Base-by-base conservation (phyloP, 768 basidiomycete genomes). In the Naganishia vaughanmartiniae region DNA sequence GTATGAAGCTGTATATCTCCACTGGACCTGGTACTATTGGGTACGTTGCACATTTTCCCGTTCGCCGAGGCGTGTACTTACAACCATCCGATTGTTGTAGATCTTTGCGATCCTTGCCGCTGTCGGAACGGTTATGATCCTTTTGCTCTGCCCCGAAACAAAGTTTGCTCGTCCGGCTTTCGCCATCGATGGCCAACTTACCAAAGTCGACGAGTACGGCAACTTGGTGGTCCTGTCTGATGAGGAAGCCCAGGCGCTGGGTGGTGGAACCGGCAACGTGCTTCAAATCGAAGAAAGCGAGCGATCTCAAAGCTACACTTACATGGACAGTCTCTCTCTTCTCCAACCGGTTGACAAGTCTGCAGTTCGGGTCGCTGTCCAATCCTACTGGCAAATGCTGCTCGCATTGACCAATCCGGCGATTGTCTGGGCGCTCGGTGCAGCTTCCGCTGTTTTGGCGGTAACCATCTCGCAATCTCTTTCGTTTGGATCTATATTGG, bases 21-120 rank as follows among this genome's bases (percentile, higher is more conserved):
- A 54, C 53, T 67, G 66, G 66, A 21, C 48, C 6, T 67, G 66
- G 66, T 67, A 67, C 33, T 67, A 67, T 26, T 67, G 66, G 66
- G 66, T 67, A 15, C 53, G 66, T 39, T 21, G 46, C 5, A 34
- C n/a, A n/a, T n/a, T n/a, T n/a, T 33, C 15, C 30, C 30, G 2
- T 31, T 39, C 33, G 2, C 48, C 51, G 11, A 30, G 15, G 21
- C 48, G 28, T 17, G 19, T 48, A 21, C 30, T 36, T 3, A 7
- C 34, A n/a, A 53, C 26, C 21, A 17, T 19, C 30, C 6, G 54
- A 17, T 33, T 28, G 6, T 34, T n/a, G 5, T 31, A 67, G 66
- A 67, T 67, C 51, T 67, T 67, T 36, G 66, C 31, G 5, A 67
- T 67, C 15, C 54, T 67, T 21, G 24, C 46, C 19, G 24, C 24